phyloP scores from a whole-genome alignment of 768 basidiomycete species.

The Kwoniella newhampshirensis region DNA sequence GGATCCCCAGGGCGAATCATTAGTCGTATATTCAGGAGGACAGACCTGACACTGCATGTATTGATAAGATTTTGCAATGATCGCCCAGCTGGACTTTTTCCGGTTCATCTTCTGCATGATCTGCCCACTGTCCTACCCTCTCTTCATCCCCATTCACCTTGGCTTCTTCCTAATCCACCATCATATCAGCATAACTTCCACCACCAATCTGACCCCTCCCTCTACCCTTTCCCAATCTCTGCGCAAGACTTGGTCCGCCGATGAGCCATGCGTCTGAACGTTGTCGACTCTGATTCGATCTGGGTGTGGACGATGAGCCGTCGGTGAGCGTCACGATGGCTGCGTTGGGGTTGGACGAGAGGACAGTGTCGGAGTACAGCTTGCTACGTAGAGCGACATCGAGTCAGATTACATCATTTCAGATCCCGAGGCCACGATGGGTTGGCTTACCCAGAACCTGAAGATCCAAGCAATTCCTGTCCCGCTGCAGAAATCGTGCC shows the following conservation, averaged over 20 bases:
- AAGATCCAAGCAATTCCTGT: slow-evolving; percentile 17
- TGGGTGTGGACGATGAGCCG: background rate
- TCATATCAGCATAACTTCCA: slow-evolving; percentile 22
- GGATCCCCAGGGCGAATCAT: slow-evolving; percentile 43
- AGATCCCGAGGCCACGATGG: slow-evolving; percentile 2
- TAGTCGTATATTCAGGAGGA: slow-evolving; percentile 4
- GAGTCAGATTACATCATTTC: background rate
- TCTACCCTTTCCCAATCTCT: slow-evolving; percentile 12
- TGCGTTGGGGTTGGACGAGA: slow-evolving; percentile 49
- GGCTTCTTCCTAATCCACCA: too few relatives aligned
- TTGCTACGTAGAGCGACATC: slow-evolving; percentile 59
- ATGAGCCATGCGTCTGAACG: slow-evolving; percentile 17
- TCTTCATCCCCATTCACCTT: too few relatives aligned
- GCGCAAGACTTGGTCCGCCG: slow-evolving; percentile 2
- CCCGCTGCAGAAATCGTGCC: slow-evolving; percentile 2
- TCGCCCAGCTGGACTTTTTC: too few relatives aligned
- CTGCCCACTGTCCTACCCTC: too few relatives aligned
- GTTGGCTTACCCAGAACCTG: slow-evolving; percentile 20
- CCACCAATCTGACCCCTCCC: slow-evolving; percentile 23
- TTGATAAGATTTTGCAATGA: too few relatives aligned
- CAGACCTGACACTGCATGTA: too few relatives aligned
- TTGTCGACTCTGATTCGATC: background rate
- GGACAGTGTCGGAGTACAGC: slow-evolving; percentile 77
- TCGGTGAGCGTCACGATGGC: slow-evolving; percentile 39
- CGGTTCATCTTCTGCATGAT: too few relatives aligned